Base-by-base conservation (phyloP, 148 eudicot species). In the Arctostaphylos glauca region DNA sequence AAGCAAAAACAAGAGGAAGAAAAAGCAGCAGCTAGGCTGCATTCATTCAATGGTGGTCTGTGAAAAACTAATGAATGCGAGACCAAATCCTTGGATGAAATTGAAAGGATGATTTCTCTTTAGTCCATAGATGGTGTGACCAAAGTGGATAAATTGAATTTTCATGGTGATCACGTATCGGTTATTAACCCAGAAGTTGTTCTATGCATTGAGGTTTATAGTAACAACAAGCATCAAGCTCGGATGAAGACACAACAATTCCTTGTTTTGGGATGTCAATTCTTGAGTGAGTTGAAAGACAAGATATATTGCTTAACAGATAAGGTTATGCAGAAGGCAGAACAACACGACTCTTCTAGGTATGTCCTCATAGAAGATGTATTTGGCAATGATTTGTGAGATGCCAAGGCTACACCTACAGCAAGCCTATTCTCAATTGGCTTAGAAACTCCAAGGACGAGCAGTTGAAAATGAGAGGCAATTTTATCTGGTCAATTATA, bases 281-380 rank as follows among this genome's bases (percentile, higher is more conserved):
- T 71, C 70, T 88, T 94, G 85, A 92, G 91, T 23, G 98, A 93
- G 81, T 85, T 96, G 83, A 91, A 88, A 85, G 99, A 96, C 87
- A 89, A 89, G 81, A 91, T 96, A 77, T 86, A 83, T 77, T 96
- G 99, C 83, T 80, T 89, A 87, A 96, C 98, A 2, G 98, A 96
- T 84, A 86, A 87, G 84, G 85, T 94, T 80, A 94, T 94, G 97
- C 83, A 80, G 50, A 92, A 88, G 88, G 93, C 93, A 12, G 93
- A 81, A 68, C 81, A 88, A 83, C 73, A 87, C 80, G 94, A 94
- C 83, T 88, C 97, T 38, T 96, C 99, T 74, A 98, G 98, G 80
- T 96, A 94, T 90, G 91, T 96, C 77, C 90, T 96, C 47, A 91
- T 96, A 46, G 98, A 95, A 94, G 93, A 93, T 70, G 77, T 91